phyloP scores from a whole-genome alignment of 164 flowering plant species.

The Magnolia kwangsiensis region DNA sequence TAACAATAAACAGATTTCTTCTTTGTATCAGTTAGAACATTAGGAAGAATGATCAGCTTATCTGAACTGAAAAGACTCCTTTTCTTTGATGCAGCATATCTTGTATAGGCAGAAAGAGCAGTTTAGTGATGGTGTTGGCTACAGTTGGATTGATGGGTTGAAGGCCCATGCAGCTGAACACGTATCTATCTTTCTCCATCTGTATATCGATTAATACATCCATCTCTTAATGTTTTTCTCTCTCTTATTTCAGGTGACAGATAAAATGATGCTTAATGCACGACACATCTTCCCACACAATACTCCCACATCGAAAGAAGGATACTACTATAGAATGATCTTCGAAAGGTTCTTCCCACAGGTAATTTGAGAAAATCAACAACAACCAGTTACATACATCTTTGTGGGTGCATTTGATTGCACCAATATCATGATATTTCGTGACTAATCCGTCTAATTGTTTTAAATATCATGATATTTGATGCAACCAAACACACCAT shows the following conservation, averaged over 20 bases:
- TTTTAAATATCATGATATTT: no score
- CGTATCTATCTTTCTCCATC: constrained; percentile 32
- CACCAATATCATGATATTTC: no score
- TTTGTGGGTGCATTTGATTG: background rate
- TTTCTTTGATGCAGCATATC: constrained; percentile 64
- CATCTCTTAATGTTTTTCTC: background rate
- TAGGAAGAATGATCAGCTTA: background rate
- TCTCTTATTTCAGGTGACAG: constrained; percentile 49
- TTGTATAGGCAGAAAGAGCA: constrained; percentile 94
- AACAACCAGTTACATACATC: background rate
- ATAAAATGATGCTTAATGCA: constrained; percentile 87
- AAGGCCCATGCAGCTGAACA: constrained; percentile 79
- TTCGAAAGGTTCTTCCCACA: constrained; percentile 95
- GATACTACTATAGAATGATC: constrained; percentile 84
- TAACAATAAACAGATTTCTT: background rate
- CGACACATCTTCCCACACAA: constrained; percentile 69
- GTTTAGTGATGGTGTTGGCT: constrained; percentile 96
- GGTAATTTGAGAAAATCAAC: constrained; percentile 32
- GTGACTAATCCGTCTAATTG: no score
- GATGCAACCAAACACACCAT: background rate
- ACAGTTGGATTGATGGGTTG: constrained; percentile 96
- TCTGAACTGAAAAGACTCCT: background rate
- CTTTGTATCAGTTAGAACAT: background rate
- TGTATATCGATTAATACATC: background rate
- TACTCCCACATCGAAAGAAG: constrained; percentile 84